A percentile compares a stretch with the other conserved stretches of the same genome.
These are phyloP conservation scores for Saturnispora dispora DNA, from an alignment of 805 yeast species.

Conservation along the genomic window DNA sequence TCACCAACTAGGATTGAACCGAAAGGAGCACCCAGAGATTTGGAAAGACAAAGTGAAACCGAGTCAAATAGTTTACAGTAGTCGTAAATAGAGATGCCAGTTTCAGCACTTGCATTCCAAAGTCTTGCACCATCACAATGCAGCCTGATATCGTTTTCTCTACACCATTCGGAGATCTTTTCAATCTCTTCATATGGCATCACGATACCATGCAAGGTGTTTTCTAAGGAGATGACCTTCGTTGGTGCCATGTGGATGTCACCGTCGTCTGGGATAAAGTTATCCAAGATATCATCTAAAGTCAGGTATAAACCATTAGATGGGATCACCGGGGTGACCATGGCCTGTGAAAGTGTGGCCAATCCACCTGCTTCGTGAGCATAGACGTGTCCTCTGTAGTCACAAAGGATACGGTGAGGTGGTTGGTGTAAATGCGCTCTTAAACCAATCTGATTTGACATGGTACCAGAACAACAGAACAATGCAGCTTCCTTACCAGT, in stretches of 20 bases:
- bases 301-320: conserved; percentile 69
- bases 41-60: conserved; percentile 83
- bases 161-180: conserved; percentile 64
- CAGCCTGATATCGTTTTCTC: conserved; percentile 44
- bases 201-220: conserved; percentile 77
- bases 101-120: conserved; percentile 79
- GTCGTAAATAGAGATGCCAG: conserved; percentile 58
- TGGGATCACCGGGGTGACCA: conserved; percentile 80
- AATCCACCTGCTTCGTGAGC: conserved; percentile 86
- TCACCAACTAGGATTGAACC: conserved; percentile 81
- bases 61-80: conserved; percentile 76
- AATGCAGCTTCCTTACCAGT: conserved; percentile 77
- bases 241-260: conserved; percentile 90
- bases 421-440: conserved; percentile 73
- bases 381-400: conserved; percentile 76
- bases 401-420: conserved; percentile 80
- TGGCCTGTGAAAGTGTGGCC: conserved; percentile 82
- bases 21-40: conserved; percentile 88
- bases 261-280: conserved; percentile 60
- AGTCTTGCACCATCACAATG: conserved; percentile 95
- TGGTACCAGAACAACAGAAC: conserved; percentile 81
- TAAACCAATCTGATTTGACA: conserved; percentile 81
- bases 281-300: conserved; percentile 63
- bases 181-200: conserved; percentile 72
- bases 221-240: conserved; percentile 72